Base-by-base conservation (phyloP, 176 grass and related monocot genomes). In the Leersia perrieri region DNA sequence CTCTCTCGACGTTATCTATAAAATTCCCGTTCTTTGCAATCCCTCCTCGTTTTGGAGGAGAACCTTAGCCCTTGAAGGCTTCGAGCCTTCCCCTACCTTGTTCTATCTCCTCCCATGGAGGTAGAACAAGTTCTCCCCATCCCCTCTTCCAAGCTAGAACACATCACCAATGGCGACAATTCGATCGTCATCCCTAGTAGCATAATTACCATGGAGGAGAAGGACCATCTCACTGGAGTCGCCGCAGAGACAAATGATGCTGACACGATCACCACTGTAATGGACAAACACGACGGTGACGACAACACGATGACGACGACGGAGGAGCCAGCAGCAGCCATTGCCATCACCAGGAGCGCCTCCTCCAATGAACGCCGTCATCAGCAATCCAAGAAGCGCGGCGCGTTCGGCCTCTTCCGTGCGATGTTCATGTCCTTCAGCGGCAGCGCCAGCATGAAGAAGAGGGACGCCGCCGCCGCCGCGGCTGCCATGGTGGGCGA, bases 391-490 rank as follows among this genome's bases (percentile, higher is more conserved):
- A 76, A 80, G 53, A 90, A 87, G 75, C 80, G 53, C 31, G 45
- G 80, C 15, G 39, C 75, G 33, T 14, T 70, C 34, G n/a, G 75
- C 75, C 64, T 90, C 41, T 75, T 90, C 69, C 41, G 55, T 28
- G 84, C 75, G 11, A 14, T 78, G 51, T 33, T 76, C 62, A 2
- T 76, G 3, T 69, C 75, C 38, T 42, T 90, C 15, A 14, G 47
- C 63, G 2, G 55, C 6, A 77, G 57, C 66, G 16, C 18, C n/a
- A 78, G 30, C 38, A 70, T 7, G 3, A 78, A 78, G 67, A 85
- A 73, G 58, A 31, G 1, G 18, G 83, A 4, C 18, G 49, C 5
- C 0, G 16, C 4, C 45, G 4, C 9, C 53, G 83, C 5, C 23
- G 27, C 9, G 38, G 83, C 5, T 15, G 27, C 9, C 55, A 63